Conservation (phyloP, 495 filamentous ascomycete genomes). For the Tetracladium marchalianum region DNA sequence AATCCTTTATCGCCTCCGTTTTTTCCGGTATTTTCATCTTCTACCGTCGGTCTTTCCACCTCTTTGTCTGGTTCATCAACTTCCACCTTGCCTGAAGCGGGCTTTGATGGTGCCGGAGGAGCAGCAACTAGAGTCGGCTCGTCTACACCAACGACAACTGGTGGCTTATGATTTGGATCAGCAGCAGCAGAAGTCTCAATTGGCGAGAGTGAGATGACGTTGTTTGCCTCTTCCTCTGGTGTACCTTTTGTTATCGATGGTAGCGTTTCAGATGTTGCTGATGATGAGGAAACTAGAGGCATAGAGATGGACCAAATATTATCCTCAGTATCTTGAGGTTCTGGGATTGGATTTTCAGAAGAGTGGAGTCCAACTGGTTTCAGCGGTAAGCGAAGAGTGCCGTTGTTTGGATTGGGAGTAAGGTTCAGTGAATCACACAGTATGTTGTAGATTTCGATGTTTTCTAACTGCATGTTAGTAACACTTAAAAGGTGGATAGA, state of each 20-base stretch:
- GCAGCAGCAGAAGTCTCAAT: conserved; percentile 16
- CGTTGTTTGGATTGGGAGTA: conserved; percentile 63
- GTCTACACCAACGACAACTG: conserved; percentile 5
- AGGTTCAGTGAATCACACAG: conserved; percentile 77
- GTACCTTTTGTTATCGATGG: conserved; percentile 1
- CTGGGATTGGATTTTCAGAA: conserved; percentile 5
- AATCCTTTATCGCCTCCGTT: neutral
- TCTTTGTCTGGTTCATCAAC: conserved; percentile 8
- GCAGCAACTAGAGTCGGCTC: neutral
- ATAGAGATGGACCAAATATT: neutral
- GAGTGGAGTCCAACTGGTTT: conserved; percentile 15
- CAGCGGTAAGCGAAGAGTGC: conserved; percentile 74
- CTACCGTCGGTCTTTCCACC: conserved; percentile 18
- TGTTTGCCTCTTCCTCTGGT: conserved; percentile 1
- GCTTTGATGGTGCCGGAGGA: neutral
- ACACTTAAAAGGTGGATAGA: neutral
- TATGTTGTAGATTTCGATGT: conserved; percentile 91
- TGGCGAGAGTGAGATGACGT: conserved; percentile 15
- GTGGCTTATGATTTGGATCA: conserved; percentile 6
- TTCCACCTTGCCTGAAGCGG: conserved; percentile 1
- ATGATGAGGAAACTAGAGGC: neutral
- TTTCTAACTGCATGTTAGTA: conserved; percentile 36
- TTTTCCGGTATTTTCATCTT: conserved; percentile 20
- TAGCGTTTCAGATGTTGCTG: neutral
- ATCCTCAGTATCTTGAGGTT: conserved; percentile 9